Evolutionary conservation across 2,329 filamentous ascomycete genomes (phyloP).

Genomic region (Fusarium sp.): DNA sequence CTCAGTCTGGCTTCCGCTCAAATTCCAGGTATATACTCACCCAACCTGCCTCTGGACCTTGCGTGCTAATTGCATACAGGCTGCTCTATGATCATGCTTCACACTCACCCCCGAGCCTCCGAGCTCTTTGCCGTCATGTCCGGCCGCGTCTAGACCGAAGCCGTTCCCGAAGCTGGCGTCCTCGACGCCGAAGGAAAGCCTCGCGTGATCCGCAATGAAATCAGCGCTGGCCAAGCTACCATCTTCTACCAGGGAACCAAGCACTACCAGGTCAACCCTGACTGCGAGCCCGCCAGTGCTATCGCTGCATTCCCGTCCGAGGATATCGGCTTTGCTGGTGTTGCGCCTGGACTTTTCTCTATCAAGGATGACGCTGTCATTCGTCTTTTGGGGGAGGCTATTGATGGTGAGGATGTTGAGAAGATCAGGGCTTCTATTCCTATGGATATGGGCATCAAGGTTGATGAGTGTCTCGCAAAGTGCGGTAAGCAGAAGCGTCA

Average conservation of each 20-base stretch:
- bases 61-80: slow-evolving; percentile 31
- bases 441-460: slow-evolving; percentile 57
- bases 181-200: slow-evolving; percentile 45
- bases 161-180: slow-evolving; percentile 61
- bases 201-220: slow-evolving; percentile 53
- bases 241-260: slow-evolving; percentile 63
- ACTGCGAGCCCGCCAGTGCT: slow-evolving; percentile 59
- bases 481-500: slow-evolving; percentile 52
- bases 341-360: slow-evolving; percentile 59
- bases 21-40: slow-evolving; percentile 48
- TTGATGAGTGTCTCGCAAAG: slow-evolving; percentile 59
- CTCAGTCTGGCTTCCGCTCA: slow-evolving; percentile 61
- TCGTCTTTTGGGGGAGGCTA: slow-evolving; percentile 56
- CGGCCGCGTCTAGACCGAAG: slow-evolving; percentile 59
- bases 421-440: slow-evolving; percentile 53
- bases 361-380: slow-evolving; percentile 54
- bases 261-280: slow-evolving; percentile 65
- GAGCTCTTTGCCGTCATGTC: slow-evolving; percentile 62
- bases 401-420: slow-evolving; percentile 57
- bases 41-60: rapidly evolving
- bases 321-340: slow-evolving; percentile 59
- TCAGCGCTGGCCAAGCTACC: slow-evolving; percentile 57
- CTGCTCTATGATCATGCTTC: slow-evolving; percentile 65
- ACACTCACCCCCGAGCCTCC: slow-evolving; percentile 62
- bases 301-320: slow-evolving; percentile 60